Evolutionary conservation across 805 yeast genomes (phyloP), one percentile per base, ranked within the genome.

Genomic region (Diddensiella transvaalensis): DNA sequence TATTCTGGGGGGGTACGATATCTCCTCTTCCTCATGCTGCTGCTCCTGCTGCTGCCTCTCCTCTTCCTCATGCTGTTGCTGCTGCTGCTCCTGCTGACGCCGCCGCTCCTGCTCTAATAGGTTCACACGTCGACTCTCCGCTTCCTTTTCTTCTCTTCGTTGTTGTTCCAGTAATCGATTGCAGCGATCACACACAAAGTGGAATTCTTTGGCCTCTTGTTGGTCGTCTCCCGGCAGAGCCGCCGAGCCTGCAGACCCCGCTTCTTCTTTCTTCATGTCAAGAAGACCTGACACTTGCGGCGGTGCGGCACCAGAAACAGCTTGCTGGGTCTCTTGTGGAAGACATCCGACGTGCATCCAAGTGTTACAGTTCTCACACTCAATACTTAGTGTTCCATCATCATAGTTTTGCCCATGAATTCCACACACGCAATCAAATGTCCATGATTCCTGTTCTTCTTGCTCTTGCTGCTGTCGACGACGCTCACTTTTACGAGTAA

Each of bases 301-400:
- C n/a, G n/a, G n/a, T n/a, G n/a, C n/a, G n/a, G n/a, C n/a, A n/a
- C n/a, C n/a, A n/a, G n/a, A n/a, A n/a, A n/a, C n/a, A n/a, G n/a
- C n/a, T 35, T 35, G 38, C 37, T 41, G 51, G 35, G 41, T 57
- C 8, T 52, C 57, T 3, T 49, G 58, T 4, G 56, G 42, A 30
- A 71, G 60, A 47, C 73, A 70, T 11, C 52, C 59, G 2, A 58
- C 62, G 54, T 71, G 75, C 64, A 70, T 69, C 75, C 75, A 71
- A 11, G 64, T 61, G 17, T 58, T 58, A 51, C 75, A 71, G 40
- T 61, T 62, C 4, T 60, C 68, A 51, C 75, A 71, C 40, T 61
- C 64, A 17, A 70, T 65, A 52, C 66, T 62, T 40, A 57, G 54
- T 22, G 50, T 50, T 1, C 72, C 74, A 50, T 71, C 75, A 46